phyloP scores from a whole-genome alignment of 2,329 filamentous ascomycete species.

The Aspergillus sp. region DNA sequence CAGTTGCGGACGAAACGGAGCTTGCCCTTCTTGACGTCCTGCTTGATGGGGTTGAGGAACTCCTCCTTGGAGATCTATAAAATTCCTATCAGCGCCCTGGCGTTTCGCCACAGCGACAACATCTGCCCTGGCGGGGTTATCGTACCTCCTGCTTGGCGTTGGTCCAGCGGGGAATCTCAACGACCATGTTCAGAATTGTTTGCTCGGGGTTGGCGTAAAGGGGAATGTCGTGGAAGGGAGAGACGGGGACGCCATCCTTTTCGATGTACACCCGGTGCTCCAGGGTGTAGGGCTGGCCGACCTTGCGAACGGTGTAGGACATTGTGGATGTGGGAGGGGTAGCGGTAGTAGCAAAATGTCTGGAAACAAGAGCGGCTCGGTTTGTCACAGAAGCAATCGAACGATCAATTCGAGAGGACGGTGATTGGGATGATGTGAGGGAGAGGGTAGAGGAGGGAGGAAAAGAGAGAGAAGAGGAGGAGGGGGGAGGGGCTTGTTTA shows the following conservation, averaged over 20 bases:
- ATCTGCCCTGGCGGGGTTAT: slow-evolving; percentile 9
- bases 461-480: slow-evolving; percentile 23
- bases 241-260: slow-evolving; percentile 92
- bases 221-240: slow-evolving; percentile 97
- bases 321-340: slow-evolving; percentile 36
- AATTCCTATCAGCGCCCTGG: slow-evolving; percentile 23
- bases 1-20: slow-evolving; percentile 99
- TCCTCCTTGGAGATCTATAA: slow-evolving; percentile 96
- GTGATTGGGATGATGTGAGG: slow-evolving; percentile 22
- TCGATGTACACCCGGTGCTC: slow-evolving; percentile 98
- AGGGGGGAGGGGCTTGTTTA: slow-evolving; percentile 36
- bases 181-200: slow-evolving; percentile 97
- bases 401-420: slow-evolving; percentile 25
- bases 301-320: slow-evolving; percentile 79
- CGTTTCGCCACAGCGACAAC: slow-evolving; percentile 6
- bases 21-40: slow-evolving; percentile 99
- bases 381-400: slow-evolving; percentile 31
- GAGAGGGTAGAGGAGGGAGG: slow-evolving; percentile 32
- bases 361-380: slow-evolving; percentile 51
- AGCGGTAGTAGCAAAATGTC: slow-evolving; percentile 52
- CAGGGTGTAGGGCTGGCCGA: slow-evolving; percentile 87
- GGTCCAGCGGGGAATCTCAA: slow-evolving; percentile 99
- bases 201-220: slow-evolving; percentile 96
- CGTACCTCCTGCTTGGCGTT: slow-evolving; percentile 98
- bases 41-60: slow-evolving; percentile 97